Conservation (phyloP, 805 yeast species). For the Ogataea trehaloabstinens region DNA sequence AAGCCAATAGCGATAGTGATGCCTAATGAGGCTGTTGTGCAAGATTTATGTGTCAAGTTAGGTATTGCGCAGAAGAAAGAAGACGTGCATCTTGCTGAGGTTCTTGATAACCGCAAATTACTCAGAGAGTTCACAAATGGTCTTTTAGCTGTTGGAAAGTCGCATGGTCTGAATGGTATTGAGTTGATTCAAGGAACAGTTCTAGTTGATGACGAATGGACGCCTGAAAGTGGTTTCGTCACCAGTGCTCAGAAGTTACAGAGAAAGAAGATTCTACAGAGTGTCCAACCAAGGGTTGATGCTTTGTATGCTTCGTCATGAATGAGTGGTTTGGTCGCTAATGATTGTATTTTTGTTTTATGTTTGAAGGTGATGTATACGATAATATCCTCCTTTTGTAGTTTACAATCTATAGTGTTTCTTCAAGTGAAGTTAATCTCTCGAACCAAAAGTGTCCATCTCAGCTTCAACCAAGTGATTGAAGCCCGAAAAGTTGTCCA, state of each 20-base stretch:
- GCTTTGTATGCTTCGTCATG: conserved; percentile 45
- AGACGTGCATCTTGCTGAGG: conserved; percentile 43
- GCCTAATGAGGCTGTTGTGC: conserved; percentile 70
- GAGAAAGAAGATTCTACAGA: conserved; percentile 80
- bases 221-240: conserved; percentile 91
- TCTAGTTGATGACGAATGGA: conserved; percentile 90
- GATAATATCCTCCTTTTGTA: background rate
- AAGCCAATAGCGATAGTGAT: conserved; percentile 91
- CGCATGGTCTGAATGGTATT: conserved; percentile 80
- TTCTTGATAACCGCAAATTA: conserved; percentile 57
- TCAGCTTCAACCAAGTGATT: conserved; percentile 50
- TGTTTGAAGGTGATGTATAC: background rate
- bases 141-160: conserved; percentile 70
- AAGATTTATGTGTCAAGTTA: conserved; percentile 55
- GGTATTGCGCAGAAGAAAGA: conserved; percentile 44
- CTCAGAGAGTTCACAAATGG: conserved; percentile 51
- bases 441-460: conserved; percentile 43
- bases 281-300: conserved; percentile 67
- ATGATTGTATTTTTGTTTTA: background rate
- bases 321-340: background rate
- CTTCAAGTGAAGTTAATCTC: no score
- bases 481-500: conserved; percentile 60
- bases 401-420: no score
- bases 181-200: conserved; percentile 81
- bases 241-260: conserved; percentile 96